Evolutionary conservation across 495 filamentous ascomycete genomes (phyloP), one percentile per base, ranked within the genome.

Genomic region (Thermothielavioides terrestris): DNA sequence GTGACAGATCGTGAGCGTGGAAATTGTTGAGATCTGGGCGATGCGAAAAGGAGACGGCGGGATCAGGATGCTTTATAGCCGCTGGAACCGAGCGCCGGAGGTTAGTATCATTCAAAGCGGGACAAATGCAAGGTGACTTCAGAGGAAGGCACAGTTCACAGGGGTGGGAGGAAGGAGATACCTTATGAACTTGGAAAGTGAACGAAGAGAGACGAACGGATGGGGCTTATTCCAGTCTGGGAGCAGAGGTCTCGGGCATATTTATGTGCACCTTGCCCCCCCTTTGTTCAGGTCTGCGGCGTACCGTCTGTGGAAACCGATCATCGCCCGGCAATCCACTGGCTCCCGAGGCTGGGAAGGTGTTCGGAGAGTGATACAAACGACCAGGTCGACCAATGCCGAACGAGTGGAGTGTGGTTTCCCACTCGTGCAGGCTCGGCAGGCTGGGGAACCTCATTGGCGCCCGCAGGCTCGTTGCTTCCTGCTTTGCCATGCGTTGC

Each of bases 1-100:
- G 68, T 49, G 47, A n/a, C 37, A 9, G 38, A 21, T 49, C 40
- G 34, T 40, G 46, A 23, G 27, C 10, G 1, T 37, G 14, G 2
- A 21, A 6, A 8, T 14, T 17, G 41, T 20, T 4, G 31, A 35
- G 43, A 15, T 12, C 14, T 7, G 8, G n/a, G 32, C 32, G 17
- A 11, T 1, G 21, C 40, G 26, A 7, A 20, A 7, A 10, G 28
- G 41, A 43, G 41, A 30, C 27, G n/a, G 30, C 27, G 44, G 32
- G 22, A 37, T 22, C 5, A 17, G 14, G 44, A 15, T 12, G 6
- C 23, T 38, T 46, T 37, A 35, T 35, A 46, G 4, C 5, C 17
- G 30, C 12, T 25, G 21, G 21, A 12, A 4, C n/a, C 1, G 15
- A 17, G n/a, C 4, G 42, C 15, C 14, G 30, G n/a, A 45, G 42